A percentile compares a stretch with the other conserved stretches of the same genome.
These are phyloP conservation scores for Eucalyptus brandiana DNA, from an alignment of 345 rosid species.

Conservation along the genomic window DNA sequence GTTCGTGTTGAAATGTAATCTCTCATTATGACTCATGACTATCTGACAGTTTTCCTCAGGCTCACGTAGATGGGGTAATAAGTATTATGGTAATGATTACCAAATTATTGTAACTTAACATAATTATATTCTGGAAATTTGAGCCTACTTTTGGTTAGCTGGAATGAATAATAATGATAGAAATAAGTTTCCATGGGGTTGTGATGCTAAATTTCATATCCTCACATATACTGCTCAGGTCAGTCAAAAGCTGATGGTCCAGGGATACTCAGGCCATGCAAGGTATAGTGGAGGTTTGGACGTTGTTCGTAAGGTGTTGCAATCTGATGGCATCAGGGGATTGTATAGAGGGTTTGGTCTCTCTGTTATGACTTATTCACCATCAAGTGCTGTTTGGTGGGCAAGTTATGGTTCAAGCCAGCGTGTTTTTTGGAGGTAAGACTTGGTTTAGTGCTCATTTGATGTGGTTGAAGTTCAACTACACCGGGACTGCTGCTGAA, in stretches of 20 bases:
- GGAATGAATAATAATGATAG: neutral
- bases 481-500: neutral
- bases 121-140: neutral
- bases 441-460: neutral
- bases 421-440: conserved; percentile 90
- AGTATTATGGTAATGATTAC: neutral
- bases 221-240: conserved; percentile 31
- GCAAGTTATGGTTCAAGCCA: conserved; percentile 97
- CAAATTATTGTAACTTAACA: neutral
- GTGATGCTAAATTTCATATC: neutral
- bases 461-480: neutral
- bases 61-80: neutral
- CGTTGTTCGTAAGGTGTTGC: conserved; percentile 73
- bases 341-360: conserved; percentile 93
- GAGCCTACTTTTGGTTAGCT: neutral
- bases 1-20: neutral
- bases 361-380: conserved; percentile 89
- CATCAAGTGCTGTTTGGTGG: conserved; percentile 99
- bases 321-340: conserved; percentile 75
- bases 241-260: conserved; percentile 98
- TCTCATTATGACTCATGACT: neutral
- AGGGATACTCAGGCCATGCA: conserved; percentile 92
- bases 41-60: neutral
- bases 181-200: neutral
- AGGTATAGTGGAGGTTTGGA: conserved; percentile 85